phyloP scores from a whole-genome alignment of 495 filamentous ascomycete genomes.

The Ramalina intermedia region DNA sequence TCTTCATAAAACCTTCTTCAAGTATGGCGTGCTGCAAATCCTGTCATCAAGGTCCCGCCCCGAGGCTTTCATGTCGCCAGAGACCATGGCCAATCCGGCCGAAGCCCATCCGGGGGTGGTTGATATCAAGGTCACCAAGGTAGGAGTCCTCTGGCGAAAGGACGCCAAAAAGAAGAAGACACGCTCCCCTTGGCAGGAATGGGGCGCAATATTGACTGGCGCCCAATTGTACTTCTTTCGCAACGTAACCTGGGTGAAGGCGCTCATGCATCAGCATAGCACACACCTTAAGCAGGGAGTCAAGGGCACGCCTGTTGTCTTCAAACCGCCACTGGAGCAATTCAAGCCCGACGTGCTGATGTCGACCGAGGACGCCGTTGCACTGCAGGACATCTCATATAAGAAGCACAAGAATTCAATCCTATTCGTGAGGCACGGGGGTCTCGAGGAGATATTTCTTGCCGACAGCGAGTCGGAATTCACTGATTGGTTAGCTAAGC shows the following conservation, averaged over 20 bases:
- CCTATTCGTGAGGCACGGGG: conserved; percentile 74
- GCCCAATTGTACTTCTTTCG: conserved; percentile 95
- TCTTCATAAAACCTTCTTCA: conserved; percentile 76
- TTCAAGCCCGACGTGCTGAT: conserved; percentile 90
- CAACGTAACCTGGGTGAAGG: conserved; percentile 84
- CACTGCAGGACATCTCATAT: conserved; percentile 71
- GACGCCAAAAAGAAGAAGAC: conserved; percentile 88
- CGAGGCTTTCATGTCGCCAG: conserved; percentile 83
- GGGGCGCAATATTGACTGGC: conserved; percentile 88
- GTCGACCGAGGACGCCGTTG: conserved; percentile 83
- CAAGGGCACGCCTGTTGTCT: conserved; percentile 58
- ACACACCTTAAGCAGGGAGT: conserved; percentile 55
- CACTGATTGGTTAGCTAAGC: conserved; percentile 92
- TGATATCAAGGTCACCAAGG: conserved; percentile 94
- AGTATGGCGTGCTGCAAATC: conserved; percentile 83
- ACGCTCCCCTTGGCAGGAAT: conserved; percentile 94
- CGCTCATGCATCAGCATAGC: conserved; percentile 73
- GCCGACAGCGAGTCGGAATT: conserved; percentile 80
- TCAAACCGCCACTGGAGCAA: conserved; percentile 72
- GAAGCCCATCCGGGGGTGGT: conserved; percentile 87
- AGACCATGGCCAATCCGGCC: conserved; percentile 67
- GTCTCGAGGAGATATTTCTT: conserved; percentile 80
- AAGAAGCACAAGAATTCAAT: conserved; percentile 96
- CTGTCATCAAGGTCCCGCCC: conserved; percentile 83
- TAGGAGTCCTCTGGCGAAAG: conserved; percentile 91